phyloP scores from a whole-genome alignment of 1,139 yeast species.

The Torulaspora globosa region DNA sequence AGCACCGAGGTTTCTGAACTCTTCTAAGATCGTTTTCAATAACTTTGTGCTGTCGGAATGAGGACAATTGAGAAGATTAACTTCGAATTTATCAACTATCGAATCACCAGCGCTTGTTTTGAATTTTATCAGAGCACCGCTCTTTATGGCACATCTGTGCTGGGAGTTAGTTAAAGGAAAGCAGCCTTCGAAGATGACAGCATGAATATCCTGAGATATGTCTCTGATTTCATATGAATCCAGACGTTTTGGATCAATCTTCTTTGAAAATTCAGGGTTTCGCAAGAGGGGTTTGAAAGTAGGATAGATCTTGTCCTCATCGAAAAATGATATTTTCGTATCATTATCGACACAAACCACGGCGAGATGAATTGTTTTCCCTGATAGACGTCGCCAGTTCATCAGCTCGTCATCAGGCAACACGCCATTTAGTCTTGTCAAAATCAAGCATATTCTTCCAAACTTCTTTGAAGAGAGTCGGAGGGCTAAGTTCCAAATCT shows the following conservation, averaged over 20 bases:
- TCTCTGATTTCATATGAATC: conserved; percentile 47
- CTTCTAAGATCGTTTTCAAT: conserved; percentile 57
- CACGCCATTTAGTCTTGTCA: conserved; percentile 65
- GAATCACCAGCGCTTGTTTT: conserved; percentile 37
- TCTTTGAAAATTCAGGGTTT: conserved; percentile 24
- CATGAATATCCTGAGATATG: conserved; percentile 55
- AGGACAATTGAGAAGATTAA: conserved; percentile 67
- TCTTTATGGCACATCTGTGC: conserved; percentile 63
- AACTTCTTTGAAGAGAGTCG: conserved; percentile 39
- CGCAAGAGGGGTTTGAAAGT: conserved; percentile 35
- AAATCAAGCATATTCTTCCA: conserved; percentile 60
- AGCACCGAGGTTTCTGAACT: conserved; percentile 63
- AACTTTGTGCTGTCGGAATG: conserved; percentile 52
- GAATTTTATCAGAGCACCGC: conserved; percentile 61
- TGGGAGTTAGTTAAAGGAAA: conserved; percentile 67
- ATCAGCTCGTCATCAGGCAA: conserved; percentile 75
- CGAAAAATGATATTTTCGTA: conserved; percentile 52
- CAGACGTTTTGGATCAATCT: conserved; percentile 20
- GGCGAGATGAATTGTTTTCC: conserved; percentile 60
- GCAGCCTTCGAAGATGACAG: conserved; percentile 56
- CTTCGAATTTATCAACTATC: conserved; percentile 45
- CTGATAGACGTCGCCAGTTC: conserved; percentile 70
- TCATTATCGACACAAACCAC: conserved; percentile 68
- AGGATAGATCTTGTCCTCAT: conserved; percentile 37
- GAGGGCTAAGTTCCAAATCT: conserved; percentile 54